Conservation (phyloP, 1,139 yeast species). For the Nadsonia commutata region DNA sequence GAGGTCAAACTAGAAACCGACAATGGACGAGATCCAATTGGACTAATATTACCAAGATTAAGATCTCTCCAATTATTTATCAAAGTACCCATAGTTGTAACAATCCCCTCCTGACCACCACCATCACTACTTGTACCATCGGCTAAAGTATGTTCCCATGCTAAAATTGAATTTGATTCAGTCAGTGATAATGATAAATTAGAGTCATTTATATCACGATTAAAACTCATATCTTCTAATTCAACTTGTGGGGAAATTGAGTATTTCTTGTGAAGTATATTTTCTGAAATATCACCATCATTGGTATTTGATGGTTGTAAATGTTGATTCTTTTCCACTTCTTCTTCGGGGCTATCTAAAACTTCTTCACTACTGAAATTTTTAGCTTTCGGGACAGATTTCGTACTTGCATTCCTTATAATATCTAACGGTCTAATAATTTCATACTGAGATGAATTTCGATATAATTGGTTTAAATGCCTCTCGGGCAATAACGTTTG, state of each 20-base stretch:
- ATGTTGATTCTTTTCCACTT: not conserved
- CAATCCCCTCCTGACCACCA: not conserved
- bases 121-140: not conserved
- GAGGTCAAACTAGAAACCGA: not conserved
- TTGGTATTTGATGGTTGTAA: not conserved
- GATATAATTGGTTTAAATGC: not conserved
- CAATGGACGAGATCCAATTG: not conserved
- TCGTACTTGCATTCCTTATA: not conserved
- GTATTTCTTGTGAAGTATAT: not conserved
- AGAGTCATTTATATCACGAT: not conserved
- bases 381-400: not conserved
- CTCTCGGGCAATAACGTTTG: not conserved
- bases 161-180: not conserved
- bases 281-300: not conserved
- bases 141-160: not conserved
- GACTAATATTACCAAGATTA: not conserved
- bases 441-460: not conserved
- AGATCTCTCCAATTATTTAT: not conserved
- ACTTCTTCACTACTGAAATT: not conserved
- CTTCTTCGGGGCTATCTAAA: too few species aligned
- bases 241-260: not conserved
- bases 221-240: not conserved
- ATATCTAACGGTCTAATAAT: not conserved
- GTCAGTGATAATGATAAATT: not conserved
- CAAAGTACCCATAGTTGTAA: not conserved